Base-by-base conservation (phyloP, 345 rosid genomes). In the Euphorbia tirucalli region DNA sequence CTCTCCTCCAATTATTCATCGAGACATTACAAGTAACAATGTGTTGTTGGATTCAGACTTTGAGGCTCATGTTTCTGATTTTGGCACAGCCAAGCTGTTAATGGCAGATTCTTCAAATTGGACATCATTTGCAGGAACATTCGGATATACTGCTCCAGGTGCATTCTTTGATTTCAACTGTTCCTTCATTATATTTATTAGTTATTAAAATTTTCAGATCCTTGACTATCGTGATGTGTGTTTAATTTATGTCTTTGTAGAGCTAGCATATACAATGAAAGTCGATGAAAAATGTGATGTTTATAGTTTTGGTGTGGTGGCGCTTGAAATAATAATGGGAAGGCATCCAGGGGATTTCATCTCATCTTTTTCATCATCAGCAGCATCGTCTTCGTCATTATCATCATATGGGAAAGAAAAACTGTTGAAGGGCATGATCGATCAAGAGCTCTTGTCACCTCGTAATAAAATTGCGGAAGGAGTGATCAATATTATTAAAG, bases 121-220 rank as follows among this genome's bases (percentile, higher is more conserved):
- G 52, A 46, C 52, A 46, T 46, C 52, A 46, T 46, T 46, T 15
- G 52, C 59, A 4, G 24, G 59, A 5, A 54, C 59, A 54, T 54
- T 54, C 19, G 59, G 59, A 22, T 54, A 54, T 22, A 54, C 59
- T 19, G 59, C 59, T 54, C 59, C 59, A 54, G 59, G 59, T 54
- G 59, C 59, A 54, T 46, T 46, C 3, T 4, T 16, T 15, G 11
- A 46, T 13, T 46, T 46, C 18, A 13, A 0, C n/a, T 46, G 19
- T 46, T 46, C n/a, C n/a, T n/a, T n/a, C n/a, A n/a, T n/a, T n/a
- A n/a, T 46, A 46, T 16, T 46, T 15, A 46, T 46, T 46, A 13
- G 3, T 16, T 46, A 13, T 46, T 46, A 46, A 46, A 46, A 2
- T 7, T n/a, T n/a, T n/a, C n/a, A n/a, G n/a, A 13, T 46, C 2